Evolutionary conservation across 106 monocot species (phyloP).

Genomic region (Ottelia alismoides): DNA sequence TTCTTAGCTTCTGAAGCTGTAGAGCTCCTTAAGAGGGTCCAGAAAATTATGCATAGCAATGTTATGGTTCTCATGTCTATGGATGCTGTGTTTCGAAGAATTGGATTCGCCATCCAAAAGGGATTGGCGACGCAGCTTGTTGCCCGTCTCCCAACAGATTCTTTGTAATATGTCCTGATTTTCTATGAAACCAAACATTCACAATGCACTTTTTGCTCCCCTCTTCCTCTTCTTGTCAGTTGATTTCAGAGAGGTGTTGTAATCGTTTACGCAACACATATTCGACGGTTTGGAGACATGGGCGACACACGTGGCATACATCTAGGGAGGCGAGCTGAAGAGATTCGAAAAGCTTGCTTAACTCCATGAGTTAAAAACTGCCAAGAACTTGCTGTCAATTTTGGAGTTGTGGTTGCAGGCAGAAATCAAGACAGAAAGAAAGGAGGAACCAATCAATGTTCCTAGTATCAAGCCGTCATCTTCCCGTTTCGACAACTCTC

Average conservation of each 20-base stretch:
- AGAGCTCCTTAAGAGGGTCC: no score
- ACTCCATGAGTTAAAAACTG: conserved; percentile 42
- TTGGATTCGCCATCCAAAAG: no score
- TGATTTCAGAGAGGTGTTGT: conserved; percentile 78
- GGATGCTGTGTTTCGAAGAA: no score
- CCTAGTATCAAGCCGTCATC: conserved; percentile 4
- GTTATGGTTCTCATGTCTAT: no score
- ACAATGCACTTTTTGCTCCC: background rate
- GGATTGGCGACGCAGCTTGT: no score
- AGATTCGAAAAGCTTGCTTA: conserved; percentile 40
- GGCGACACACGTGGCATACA: conserved; percentile 82
- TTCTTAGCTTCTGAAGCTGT: no score
- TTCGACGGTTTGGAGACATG: conserved; percentile 92
- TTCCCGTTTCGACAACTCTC: conserved; percentile 60
- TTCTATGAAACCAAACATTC: no score
- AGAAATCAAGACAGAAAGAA: conserved; percentile 22
- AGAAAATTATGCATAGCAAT: no score
- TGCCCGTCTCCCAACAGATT: no score
- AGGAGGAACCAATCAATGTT: no score
- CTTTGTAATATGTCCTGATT: no score
- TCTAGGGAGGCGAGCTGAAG: conserved; percentile 79
- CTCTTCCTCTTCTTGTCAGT: background rate
- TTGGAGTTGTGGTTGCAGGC: conserved; percentile 91
- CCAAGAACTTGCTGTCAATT: conserved; percentile 73
- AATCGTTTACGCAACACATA: conserved; percentile 88